Conservation (phyloP, 2,329 filamentous ascomycete species). For the Aspergillus oerlinghausenensis region DNA sequence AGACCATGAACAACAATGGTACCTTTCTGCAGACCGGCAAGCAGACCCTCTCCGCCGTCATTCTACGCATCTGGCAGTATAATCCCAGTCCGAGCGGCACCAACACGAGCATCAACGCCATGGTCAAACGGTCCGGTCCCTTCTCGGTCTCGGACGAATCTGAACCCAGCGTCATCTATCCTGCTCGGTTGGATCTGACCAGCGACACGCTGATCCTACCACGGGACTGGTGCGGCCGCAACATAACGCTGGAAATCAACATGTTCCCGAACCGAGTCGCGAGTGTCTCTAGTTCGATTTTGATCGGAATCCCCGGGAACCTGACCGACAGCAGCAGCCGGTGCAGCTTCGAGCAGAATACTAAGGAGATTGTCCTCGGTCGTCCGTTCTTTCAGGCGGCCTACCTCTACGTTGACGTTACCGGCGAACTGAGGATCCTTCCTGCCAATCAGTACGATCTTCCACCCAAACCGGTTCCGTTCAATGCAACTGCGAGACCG, state of each 20-base stretch:
- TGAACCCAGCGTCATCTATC: neutral
- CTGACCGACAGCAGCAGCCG: neutral
- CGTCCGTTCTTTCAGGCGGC: conserved; percentile 5
- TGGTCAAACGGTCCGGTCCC: neutral
- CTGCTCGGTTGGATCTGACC: neutral
- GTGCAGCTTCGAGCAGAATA: neutral
- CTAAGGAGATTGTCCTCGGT: neutral
- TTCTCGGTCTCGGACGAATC: neutral
- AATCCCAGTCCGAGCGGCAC: neutral
- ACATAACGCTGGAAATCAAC: neutral
- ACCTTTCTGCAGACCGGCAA: neutral
- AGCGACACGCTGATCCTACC: neutral
- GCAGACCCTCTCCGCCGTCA: neutral
- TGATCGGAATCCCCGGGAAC: neutral
- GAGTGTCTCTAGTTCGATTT: neutral
- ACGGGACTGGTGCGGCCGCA: neutral
- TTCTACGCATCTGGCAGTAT: neutral
- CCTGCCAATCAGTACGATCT: neutral
- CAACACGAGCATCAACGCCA: neutral
- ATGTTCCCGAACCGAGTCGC: neutral
- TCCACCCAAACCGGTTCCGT: neutral
- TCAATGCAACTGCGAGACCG: neutral
- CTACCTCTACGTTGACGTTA: conserved; percentile 1
- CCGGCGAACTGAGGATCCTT: neutral
- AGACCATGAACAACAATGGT: neutral